Evolutionary conservation across 176 grass and related monocot species (phyloP), one percentile per base, ranked within the genome.

Genomic region (Paspalum notatum): DNA sequence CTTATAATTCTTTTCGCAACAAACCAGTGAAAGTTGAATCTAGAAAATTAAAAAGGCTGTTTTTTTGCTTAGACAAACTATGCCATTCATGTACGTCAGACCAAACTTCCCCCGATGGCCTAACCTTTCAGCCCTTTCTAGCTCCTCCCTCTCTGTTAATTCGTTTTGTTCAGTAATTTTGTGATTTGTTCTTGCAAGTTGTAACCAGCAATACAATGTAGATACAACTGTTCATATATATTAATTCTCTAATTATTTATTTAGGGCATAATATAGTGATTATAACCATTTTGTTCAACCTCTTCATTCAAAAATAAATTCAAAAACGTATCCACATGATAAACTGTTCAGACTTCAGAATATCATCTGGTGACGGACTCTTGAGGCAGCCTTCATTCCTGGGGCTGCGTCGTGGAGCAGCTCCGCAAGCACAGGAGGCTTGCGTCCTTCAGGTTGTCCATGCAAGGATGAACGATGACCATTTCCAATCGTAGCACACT

Each of bases 41-140:
- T 25, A 69, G 62, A 20, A 11, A 11, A 42, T 66, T 42, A 16
- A 15, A 32, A 3, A 3, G 26, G 9, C 17, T 20, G 20, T 57
- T 24, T 7, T 16, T 39, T 25, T 12, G 57, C 57, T 17, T 8
- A 40, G 64, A 66, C 44, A 16, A 26, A 26, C 21, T 15, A 16
- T 48, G 12, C 0, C 67, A 70, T 70, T 22, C 66, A 47, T 47
- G 66, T 25, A 47, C 4, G 12, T 17, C 6, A 26, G 6, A 17
- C 2, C 21, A 70, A 70, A 49, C 13, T 9, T 8, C 9, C 65
- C 85, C 12, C 84, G 26, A 71, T 90, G 84, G 91, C 5, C 52
- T 6, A 20, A 1, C 32, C 14, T 51, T 74, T 38, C 21, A 11
- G 11, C 60, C 9, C 5, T n/a, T 47, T 44, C 32, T 24, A 72